These are phyloP conservation scores for Suhomyces vadensis DNA, from an alignment of 805 yeast genomes.

Conservation along the genomic window DNA sequence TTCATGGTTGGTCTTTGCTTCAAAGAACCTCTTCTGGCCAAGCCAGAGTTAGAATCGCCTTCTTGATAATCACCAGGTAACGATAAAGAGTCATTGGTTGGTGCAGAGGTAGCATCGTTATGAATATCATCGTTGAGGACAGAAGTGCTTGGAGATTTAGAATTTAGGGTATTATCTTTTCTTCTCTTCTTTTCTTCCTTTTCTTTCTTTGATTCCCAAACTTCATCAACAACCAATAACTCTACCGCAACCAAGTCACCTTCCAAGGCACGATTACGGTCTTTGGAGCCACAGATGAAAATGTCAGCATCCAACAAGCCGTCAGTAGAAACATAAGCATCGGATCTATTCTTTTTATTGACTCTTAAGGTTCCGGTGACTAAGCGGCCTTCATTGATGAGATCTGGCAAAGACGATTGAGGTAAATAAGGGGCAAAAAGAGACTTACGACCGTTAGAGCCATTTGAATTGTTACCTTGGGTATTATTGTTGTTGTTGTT, in stretches of 20 bases:
- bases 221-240: constrained; percentile 91
- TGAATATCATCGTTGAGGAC: constrained; percentile 68
- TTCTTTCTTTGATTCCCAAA: constrained; percentile 94
- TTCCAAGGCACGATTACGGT: constrained; percentile 94
- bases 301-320: constrained; percentile 95
- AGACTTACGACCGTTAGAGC: constrained; percentile 62
- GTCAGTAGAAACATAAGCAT: constrained; percentile 97
- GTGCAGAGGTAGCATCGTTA: constrained; percentile 72
- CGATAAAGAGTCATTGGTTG: constrained; percentile 22
- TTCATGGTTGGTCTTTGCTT: constrained; percentile 96
- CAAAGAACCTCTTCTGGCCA: constrained; percentile 79
- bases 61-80: constrained; percentile 27
- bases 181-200: constrained; percentile 96
- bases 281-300: constrained; percentile 97
- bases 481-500: constrained; percentile 15
- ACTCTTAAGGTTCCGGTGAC: constrained; percentile 93
- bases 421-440: constrained; percentile 96
- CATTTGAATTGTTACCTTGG: constrained; percentile 24
- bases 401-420: constrained; percentile 85
- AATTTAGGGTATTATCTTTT: constrained; percentile 54
- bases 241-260: constrained; percentile 97
- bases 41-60: constrained; percentile 29
- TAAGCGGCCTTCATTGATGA: constrained; percentile 84
- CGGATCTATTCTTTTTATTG: constrained; percentile 93
- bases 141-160: constrained; percentile 33